Evolutionary conservation across 2,329 filamentous ascomycete genomes (phyloP).

Genomic region (Aureobasidium vineae): DNA sequence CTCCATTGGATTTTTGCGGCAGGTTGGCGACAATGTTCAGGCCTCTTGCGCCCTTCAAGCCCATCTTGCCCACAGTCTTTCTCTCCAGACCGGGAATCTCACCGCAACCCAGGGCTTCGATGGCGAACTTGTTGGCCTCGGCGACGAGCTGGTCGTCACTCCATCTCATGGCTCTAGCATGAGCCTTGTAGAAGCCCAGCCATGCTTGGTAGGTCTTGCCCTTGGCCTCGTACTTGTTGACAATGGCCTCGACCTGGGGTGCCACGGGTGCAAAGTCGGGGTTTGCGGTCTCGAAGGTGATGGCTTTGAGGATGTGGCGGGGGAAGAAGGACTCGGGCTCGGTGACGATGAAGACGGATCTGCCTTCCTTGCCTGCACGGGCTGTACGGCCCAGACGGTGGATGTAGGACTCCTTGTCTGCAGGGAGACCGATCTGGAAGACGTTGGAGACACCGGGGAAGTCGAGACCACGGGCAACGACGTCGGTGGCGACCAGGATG

Average conservation of each 20-base stretch:
- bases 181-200: conserved; percentile 46
- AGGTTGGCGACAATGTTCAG: conserved; percentile 31
- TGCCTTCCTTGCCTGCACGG: conserved; percentile 71
- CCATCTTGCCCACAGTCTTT: conserved; percentile 50
- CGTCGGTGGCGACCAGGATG: conserved; percentile 60
- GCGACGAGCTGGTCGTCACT: conserved; percentile 40
- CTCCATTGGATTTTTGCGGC: conserved; percentile 8
- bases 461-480: conserved; percentile 92
- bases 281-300: conserved; percentile 38
- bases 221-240: conserved; percentile 40
- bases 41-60: conserved; percentile 47
- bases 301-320: conserved; percentile 50
- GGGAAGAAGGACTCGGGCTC: conserved; percentile 54
- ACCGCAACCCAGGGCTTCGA: conserved; percentile 44
- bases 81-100: conserved; percentile 49
- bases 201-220: conserved; percentile 49
- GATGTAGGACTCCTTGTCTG: conserved; percentile 65
- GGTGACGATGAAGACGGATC: conserved; percentile 55
- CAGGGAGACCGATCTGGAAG: conserved; percentile 66
- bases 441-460: conserved; percentile 95
- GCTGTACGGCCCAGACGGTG: conserved; percentile 94
- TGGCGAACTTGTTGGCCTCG: conserved; percentile 47
- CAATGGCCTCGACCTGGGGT: conserved; percentile 49
- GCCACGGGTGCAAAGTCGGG: conserved; percentile 34
- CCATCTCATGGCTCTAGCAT: conserved; percentile 21